phyloP scores from a whole-genome alignment of 78 protist genomes.

The Corallochytrium limacisporum region DNA sequence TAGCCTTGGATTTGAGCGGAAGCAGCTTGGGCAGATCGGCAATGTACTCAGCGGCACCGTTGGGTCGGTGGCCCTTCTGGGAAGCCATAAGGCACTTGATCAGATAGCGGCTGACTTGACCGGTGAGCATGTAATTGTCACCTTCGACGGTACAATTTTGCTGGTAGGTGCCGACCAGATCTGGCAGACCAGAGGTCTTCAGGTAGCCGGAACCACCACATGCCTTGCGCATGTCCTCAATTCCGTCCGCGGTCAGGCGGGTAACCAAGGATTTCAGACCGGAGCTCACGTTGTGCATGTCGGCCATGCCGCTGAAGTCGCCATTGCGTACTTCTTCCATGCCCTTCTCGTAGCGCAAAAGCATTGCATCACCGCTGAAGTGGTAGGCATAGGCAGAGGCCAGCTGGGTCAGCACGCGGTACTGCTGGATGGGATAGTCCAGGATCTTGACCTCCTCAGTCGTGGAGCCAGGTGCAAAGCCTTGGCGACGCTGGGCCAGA shows the following conservation, averaged over 20 bases:
- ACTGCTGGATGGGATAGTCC: slow-evolving; percentile 12
- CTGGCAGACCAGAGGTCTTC: too few relatives aligned
- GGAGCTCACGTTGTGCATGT: slow-evolving; percentile 47
- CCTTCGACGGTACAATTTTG: slow-evolving; percentile 35
- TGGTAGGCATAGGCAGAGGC: slow-evolving; percentile 14
- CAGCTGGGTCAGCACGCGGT: slow-evolving; percentile 18
- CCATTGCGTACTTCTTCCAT: neutral
- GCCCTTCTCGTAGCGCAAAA: too few relatives aligned
- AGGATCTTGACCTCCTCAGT: neutral
- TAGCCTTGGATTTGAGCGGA: too few relatives aligned
- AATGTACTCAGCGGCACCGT: neutral
- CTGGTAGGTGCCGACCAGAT: neutral
- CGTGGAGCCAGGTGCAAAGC: too few relatives aligned
- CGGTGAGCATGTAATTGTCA: slow-evolving; percentile 32
- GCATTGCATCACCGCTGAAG: slow-evolving; percentile 8
- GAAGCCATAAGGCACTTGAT: neutral
- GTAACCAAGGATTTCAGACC: slow-evolving; percentile 51
- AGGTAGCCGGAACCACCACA: slow-evolving; percentile 82
- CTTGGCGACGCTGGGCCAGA: slow-evolving; percentile 39
- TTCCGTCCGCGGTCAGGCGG: slow-evolving; percentile 19
- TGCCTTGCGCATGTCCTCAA: slow-evolving; percentile 33
- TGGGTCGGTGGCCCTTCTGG: neutral
- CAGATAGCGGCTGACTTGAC: slow-evolving; percentile 30
- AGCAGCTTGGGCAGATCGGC: neutral
- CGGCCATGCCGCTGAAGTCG: slow-evolving; percentile 32